Conservation (phyloP, 352 stramenopile species). For the Globisporangium megalacanthum region DNA sequence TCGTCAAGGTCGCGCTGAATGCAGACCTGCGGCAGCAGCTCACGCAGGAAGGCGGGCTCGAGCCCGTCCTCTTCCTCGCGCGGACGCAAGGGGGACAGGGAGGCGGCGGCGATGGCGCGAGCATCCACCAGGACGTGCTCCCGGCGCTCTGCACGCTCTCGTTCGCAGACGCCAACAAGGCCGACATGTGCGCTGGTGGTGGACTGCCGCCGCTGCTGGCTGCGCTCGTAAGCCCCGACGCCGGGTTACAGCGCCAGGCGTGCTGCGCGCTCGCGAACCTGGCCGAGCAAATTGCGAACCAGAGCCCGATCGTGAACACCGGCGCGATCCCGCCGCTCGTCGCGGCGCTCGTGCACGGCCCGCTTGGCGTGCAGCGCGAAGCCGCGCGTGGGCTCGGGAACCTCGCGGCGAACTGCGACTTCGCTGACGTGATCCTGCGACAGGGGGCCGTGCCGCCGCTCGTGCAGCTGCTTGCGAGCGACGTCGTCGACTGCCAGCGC, state of each 20-base stretch:
- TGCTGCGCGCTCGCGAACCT: constrained; percentile 95
- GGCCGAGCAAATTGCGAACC: constrained; percentile 92
- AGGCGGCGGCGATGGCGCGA: constrained; percentile 37
- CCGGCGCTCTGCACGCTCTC: constrained; percentile 90
- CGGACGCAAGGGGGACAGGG: constrained; percentile 63
- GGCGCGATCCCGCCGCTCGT: constrained; percentile 87
- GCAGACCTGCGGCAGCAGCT: constrained; percentile 92
- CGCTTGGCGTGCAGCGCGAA: constrained; percentile 88
- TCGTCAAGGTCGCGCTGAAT: constrained; percentile 95
- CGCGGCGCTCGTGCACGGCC: constrained; percentile 66
- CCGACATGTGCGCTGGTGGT: constrained; percentile 92
- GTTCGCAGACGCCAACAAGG: constrained; percentile 92
- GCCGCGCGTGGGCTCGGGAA: constrained; percentile 92
- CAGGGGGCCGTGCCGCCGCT: constrained; percentile 82
- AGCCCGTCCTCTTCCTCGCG: constrained; percentile 95
- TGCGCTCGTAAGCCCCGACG: constrained; percentile 59
- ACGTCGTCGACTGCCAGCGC: constrained; percentile 90
- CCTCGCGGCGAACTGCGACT: constrained; percentile 93
- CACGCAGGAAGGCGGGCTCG: constrained; percentile 93
- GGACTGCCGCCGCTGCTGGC: constrained; percentile 87
- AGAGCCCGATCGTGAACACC: constrained; percentile 85
- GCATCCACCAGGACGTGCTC: constrained; percentile 90
- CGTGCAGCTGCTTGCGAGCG: constrained; percentile 82
- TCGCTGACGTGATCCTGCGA: constrained; percentile 89
- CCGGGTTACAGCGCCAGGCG: constrained; percentile 87